Evolutionary conservation across 345 rosid genomes (phyloP), one percentile per base, ranked within the genome.

Genomic region (Rubroshorea leprosula): DNA sequence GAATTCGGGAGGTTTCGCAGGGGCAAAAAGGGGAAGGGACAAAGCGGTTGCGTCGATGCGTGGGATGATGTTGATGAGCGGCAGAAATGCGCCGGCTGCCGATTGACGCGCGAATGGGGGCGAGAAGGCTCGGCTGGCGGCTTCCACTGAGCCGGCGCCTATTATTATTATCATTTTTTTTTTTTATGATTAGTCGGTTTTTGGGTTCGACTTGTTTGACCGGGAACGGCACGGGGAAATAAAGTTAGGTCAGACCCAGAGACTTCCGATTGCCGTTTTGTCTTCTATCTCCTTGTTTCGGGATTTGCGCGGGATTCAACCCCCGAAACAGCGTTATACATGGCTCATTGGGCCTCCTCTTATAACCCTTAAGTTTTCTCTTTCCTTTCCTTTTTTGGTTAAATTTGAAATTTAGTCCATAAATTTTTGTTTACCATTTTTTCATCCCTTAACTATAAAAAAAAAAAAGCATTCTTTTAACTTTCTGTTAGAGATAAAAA

Each of bases 11-110:
- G 41, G 12, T 35, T 35, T 35, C 11, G 12, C 7, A 31, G 53
- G 63, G 60, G 54, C 45, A 51, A 44, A 61, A 49, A 13, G 3
- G 51, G 66, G 26, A 19, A 7, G 14, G 10, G 14, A 16, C 21
- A 22, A 44, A 21, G 29, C 58, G 60, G 67, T 47, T 51, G 53
- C 57, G 71, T 58, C 68, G 55, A 52, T 39, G 61, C 35, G 17
- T 51, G 68, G 71, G 46, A 71, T 51, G 7, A 27, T 1, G 47
- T 44, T 18, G 19, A 18, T 3, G 60, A 44, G 58, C 70, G 67
- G 66, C 74, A 56, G 38, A 20, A 23, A 57, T 61, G 49, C 49
- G 68, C 71, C 71, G 75, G 75, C 68, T 62, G 63, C 62, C 60
- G 63, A 63, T 51, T 21, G 49, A 52, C 6, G 41, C 51, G 41